phyloP scores from a whole-genome alignment of 768 basidiomycete genomes.

The Tulasnella sp. region DNA sequence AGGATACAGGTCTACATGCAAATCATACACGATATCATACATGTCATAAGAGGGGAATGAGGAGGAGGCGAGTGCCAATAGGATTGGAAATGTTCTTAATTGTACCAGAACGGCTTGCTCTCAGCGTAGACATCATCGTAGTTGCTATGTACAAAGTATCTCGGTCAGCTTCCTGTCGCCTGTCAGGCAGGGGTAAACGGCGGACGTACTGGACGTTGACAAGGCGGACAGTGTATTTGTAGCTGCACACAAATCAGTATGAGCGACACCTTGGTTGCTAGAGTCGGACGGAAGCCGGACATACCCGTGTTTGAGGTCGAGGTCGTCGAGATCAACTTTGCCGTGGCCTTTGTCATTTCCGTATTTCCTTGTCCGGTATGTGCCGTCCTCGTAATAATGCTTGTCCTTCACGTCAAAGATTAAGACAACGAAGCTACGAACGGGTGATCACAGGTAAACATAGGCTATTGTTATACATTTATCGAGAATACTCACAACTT shows the following conservation, averaged over 20 bases:
- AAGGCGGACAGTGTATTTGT: not conserved
- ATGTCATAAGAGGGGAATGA: no score
- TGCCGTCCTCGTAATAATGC: not conserved
- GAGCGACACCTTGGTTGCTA: not conserved
- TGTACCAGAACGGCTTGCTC: not conserved
- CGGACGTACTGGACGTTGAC: not conserved
- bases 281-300: not conserved
- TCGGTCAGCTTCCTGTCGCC: not conserved
- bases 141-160: not conserved
- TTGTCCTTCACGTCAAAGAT: not conserved
- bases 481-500: not conserved
- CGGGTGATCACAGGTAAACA: no score
- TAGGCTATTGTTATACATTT: not conserved
- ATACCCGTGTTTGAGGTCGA: not conserved
- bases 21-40: no score
- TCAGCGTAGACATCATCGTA: not conserved
- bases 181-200: not conserved
- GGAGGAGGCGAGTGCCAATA: no score
- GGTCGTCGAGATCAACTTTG: not conserved
- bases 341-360: not conserved
- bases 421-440: not conserved
- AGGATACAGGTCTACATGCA: no score
- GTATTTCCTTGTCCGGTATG: not conserved
- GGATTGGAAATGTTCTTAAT: not conserved
- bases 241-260: not conserved